Percentiles rank a stretch among this genome's conserved stretches.
These are phyloP conservation scores for Calamus simplicifolius DNA, from an alignment of 176 grass and related monocot species.

Conservation along the genomic window DNA sequence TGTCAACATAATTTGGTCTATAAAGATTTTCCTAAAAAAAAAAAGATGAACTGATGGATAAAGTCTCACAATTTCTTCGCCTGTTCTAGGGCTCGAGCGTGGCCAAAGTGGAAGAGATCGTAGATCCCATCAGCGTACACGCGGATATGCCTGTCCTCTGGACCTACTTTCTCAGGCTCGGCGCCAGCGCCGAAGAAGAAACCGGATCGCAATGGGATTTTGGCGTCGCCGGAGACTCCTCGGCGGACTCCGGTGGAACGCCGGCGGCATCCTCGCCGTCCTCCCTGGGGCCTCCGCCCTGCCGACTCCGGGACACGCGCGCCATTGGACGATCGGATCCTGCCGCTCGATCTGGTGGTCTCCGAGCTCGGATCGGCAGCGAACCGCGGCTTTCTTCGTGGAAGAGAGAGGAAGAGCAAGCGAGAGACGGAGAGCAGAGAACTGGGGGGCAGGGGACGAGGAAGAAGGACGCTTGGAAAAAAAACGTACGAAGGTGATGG, in stretches of 20 bases:
- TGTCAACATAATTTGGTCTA: too few species aligned
- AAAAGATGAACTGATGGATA: too few species aligned
- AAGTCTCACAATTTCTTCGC: slow-evolving; percentile 67
- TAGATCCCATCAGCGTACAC: slow-evolving; percentile 98
- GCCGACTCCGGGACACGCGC: slow-evolving; percentile 59
- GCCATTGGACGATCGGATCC: slow-evolving; percentile 32
- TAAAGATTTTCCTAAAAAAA: too few species aligned
- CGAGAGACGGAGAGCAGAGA: too few species aligned
- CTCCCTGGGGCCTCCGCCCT: slow-evolving; percentile 14
- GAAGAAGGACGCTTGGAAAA: too few species aligned
- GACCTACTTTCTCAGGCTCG: neutral
- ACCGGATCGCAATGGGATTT: too few species aligned
- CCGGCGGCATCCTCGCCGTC: neutral
- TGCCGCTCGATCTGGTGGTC: too few species aligned
- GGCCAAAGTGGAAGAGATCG: slow-evolving; percentile 98
- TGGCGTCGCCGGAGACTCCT: neutral
- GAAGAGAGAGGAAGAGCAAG: too few species aligned
- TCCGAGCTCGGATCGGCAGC: too few species aligned
- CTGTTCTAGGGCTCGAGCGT: slow-evolving; percentile 95
- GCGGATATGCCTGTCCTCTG: slow-evolving; percentile 29
- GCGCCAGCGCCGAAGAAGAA: neutral
- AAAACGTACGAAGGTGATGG: too few species aligned
- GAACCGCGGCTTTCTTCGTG: too few species aligned
- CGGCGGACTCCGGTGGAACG: neutral
- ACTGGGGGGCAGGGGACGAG: too few species aligned